Conservation (phyloP, 140 eudicot species). For the Stevia rebaudiana region DNA sequence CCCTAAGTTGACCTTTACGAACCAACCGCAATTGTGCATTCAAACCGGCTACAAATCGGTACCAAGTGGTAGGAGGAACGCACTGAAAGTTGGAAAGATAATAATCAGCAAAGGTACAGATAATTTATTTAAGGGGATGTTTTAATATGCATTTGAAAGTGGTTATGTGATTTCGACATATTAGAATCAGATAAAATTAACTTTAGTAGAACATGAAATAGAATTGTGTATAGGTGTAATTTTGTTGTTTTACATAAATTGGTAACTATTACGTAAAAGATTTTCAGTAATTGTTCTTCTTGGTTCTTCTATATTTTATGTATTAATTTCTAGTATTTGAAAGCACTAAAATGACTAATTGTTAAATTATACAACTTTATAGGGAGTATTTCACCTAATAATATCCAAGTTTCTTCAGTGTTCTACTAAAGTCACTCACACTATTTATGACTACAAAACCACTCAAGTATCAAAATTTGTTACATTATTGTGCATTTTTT, state of each 20-base stretch:
- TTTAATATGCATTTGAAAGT: neutral
- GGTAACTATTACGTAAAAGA: too few species aligned
- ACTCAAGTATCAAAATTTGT: neutral
- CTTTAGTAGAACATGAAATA: neutral
- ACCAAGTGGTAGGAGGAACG: slow-evolving; percentile 91
- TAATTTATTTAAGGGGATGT: neutral
- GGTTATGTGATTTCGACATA: neutral
- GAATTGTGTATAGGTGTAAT: neutral
- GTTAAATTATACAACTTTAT: too few species aligned
- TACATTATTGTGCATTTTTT: too few species aligned
- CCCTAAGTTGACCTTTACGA: slow-evolving; percentile 66
- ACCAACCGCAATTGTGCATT: slow-evolving; percentile 93
- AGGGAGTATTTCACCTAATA: neutral
- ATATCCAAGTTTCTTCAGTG: neutral
- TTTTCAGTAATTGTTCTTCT: too few species aligned
- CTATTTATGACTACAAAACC: neutral
- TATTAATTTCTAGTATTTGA: too few species aligned
- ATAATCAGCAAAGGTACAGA: neutral
- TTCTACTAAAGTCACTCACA: neutral
- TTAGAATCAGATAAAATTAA: neutral
- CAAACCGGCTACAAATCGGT: slow-evolving; percentile 90
- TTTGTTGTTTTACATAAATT: neutral
- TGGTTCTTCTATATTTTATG: too few species aligned
- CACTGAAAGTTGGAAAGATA: slow-evolving; percentile 43
- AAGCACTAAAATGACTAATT: too few species aligned